Base-by-base conservation (phyloP, 1,284 basidiomycete species). In the Ustilago nuda region DNA sequence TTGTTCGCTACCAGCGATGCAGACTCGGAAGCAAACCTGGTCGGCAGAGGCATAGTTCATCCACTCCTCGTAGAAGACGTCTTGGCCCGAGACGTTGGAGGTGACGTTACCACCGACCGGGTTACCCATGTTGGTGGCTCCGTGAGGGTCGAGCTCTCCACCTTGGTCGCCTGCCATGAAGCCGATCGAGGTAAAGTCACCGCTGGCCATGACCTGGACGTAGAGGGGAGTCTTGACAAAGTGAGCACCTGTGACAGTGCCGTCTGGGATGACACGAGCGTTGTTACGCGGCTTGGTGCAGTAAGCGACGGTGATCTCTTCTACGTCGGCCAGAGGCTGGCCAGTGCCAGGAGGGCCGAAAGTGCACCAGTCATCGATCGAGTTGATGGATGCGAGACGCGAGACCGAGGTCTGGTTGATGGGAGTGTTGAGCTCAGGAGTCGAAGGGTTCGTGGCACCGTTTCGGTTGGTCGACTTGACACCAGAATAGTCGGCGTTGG, bases 231-330 rank as follows among this genome's bases (percentile, higher is more conserved):
- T 85, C 66, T 81, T 80, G 72, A 85, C 82, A 69, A 85, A 85
- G 72, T 85, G 83, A 3, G 77, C 84, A 19, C 75, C 76, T 13
- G 82, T 84, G 12, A 85, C 62, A 46, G 84, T 83, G 55, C 84
- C 84, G 61, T 85, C 84, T 23, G 84, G 84, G 55, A 85, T 85
- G 51, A 85, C 83, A 69, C 84, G 84, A 1, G 84, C 84, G 41
- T 84, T 81, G 81, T 85, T 85, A 39, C 84, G 79, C 1, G 84
- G 61, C 77, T 84, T 91, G 41, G 91, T 91, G 87, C 92, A 93
- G 89, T 90, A 93, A 0, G 91, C 90, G 19, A 93, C 90, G 73
- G 89, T 91, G 82, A 90, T 87, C 43, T 88, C 89, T 85, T 93
- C 92, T 4, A 89, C 89, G 75, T 92, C 88, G 30, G 89, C 91